These are phyloP conservation scores for Haberlea rhodopensis DNA, from an alignment of 257 asterid genomes.

Conservation along the genomic window DNA sequence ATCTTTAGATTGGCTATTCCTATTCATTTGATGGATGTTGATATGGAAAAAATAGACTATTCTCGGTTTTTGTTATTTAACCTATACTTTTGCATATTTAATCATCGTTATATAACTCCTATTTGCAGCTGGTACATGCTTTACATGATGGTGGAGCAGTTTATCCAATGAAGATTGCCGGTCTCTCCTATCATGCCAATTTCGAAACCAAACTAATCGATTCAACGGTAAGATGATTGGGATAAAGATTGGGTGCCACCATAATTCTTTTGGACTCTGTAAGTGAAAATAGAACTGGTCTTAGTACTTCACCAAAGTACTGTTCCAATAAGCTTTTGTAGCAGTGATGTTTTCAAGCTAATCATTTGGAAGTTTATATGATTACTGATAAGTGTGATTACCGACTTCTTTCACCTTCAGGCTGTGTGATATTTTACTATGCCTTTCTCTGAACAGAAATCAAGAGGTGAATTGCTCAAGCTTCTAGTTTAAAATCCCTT, in stretches of 20 bases:
- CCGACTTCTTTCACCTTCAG: slow-evolving; percentile 23
- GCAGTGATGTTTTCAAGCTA: slow-evolving; percentile 47
- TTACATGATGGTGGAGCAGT: slow-evolving; percentile 55
- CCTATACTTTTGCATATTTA: slow-evolving; percentile 26
- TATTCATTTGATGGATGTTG: slow-evolving; percentile 10
- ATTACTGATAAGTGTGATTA: slow-evolving; percentile 2
- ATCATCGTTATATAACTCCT: slow-evolving; percentile 35
- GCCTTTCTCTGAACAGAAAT: slow-evolving; percentile 36
- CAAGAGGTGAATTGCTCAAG: slow-evolving; percentile 32
- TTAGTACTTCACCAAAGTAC: slow-evolving; percentile 25
- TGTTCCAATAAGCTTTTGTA: slow-evolving; percentile 40
- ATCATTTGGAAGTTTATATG: slow-evolving; percentile 40
- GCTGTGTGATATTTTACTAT: slow-evolving; percentile 12
- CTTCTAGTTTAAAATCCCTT: slow-evolving; percentile 35
- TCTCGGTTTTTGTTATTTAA: slow-evolving; percentile 22
- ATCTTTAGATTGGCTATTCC: slow-evolving; percentile 20
- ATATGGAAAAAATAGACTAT: slow-evolving; percentile 6
- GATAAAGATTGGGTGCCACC: slow-evolving; percentile 3
- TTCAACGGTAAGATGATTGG: slow-evolving; percentile 41
- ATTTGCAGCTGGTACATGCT: slow-evolving; percentile 71
- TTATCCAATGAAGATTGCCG: slow-evolving; percentile 38
- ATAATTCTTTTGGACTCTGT: slow-evolving; percentile 18
- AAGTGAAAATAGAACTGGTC: slow-evolving; percentile 6
- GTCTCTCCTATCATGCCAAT: slow-evolving; percentile 56
- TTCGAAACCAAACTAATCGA: slow-evolving; percentile 51